Conservation (phyloP, 768 basidiomycete genomes). For the Piloderma croceum region DNA sequence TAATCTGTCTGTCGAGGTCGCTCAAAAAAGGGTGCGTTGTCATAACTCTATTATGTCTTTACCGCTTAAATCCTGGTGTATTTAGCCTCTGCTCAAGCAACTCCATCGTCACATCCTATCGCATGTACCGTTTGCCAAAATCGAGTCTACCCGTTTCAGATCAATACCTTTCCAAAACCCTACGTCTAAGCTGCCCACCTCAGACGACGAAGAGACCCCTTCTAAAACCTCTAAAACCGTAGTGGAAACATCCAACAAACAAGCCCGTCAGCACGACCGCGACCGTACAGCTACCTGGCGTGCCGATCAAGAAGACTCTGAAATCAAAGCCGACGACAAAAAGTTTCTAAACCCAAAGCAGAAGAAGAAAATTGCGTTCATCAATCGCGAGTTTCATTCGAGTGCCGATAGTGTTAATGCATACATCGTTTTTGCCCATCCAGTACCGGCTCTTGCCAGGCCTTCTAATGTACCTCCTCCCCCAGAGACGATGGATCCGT, state of each 20-base stretch:
- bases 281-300: conserved; percentile 60
- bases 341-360: conserved; percentile 72
- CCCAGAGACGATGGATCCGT: conserved; percentile 52
- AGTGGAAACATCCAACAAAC: conserved; percentile 25
- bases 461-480: conserved; percentile 49
- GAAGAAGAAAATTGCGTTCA: conserved; percentile 92
- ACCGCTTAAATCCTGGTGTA: conserved; percentile 3
- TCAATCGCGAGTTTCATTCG: conserved; percentile 85
- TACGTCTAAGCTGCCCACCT: conserved; percentile 53
- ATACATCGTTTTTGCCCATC: conserved; percentile 87
- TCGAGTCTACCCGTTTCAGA: conserved; percentile 91
- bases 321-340: conserved; percentile 46
- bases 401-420: conserved; percentile 74
- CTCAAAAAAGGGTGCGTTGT: conserved; percentile 63
- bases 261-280: conserved; percentile 43
- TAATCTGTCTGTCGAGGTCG: conserved; percentile 74
- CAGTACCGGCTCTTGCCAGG: conserved; percentile 34
- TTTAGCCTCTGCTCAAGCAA: conserved; percentile 67
- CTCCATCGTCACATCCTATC: conserved; percentile 73
- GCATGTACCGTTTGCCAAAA: conserved; percentile 66
- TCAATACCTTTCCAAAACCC: conserved; percentile 87
- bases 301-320: conserved; percentile 39
- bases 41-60: not conserved
- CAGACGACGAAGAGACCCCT: conserved; percentile 29
- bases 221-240: conserved; percentile 15